These are phyloP conservation scores for Zygosaccharomyces kombuchaensis DNA, from an alignment of 805 yeast species.

Conservation along the genomic window DNA sequence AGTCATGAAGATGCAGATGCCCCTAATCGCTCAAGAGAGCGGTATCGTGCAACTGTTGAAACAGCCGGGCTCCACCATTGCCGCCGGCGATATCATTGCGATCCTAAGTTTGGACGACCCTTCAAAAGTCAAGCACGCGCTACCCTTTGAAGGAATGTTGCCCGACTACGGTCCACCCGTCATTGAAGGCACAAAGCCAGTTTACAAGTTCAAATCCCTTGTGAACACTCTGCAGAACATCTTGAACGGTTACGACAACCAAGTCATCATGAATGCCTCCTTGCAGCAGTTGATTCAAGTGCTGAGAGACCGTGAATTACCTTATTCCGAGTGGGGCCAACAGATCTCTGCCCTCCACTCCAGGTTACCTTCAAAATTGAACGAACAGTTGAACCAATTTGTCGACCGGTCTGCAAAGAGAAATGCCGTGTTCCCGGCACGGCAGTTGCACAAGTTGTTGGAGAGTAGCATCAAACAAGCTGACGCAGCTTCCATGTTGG, in stretches of 20 bases:
- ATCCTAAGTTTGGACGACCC: constrained; percentile 94
- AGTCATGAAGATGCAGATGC: constrained; percentile 99
- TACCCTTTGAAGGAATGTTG: constrained; percentile 89
- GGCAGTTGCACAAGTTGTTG: constrained; percentile 68
- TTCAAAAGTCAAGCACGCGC: constrained; percentile 92
- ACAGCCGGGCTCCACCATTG: constrained; percentile 97
- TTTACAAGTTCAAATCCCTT: constrained; percentile 61
- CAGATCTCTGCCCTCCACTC: constrained; percentile 88
- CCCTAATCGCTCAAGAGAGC: constrained; percentile 86
- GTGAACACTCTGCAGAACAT: constrained; percentile 68
- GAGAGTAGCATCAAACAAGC: constrained; percentile 52
- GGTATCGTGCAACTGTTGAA: constrained; percentile 90
- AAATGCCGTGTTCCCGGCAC: constrained; percentile 88
- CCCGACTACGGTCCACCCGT: constrained; percentile 85
- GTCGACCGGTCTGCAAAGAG: constrained; percentile 63
- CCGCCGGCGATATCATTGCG: constrained; percentile 96
- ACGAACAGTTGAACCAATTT: constrained; percentile 56
- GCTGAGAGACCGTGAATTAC: constrained; percentile 74
- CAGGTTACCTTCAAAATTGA: constrained; percentile 76
- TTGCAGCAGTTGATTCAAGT: constrained; percentile 67
- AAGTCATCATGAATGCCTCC: constrained; percentile 84
- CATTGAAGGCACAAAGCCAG: constrained; percentile 78
- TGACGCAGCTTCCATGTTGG: constrained; percentile 49
- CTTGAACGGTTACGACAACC: constrained; percentile 89
- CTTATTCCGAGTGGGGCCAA: constrained; percentile 87